Evolutionary conservation across 78 protist genomes (phyloP).

Genomic region (Dictyostelium purpureum): DNA sequence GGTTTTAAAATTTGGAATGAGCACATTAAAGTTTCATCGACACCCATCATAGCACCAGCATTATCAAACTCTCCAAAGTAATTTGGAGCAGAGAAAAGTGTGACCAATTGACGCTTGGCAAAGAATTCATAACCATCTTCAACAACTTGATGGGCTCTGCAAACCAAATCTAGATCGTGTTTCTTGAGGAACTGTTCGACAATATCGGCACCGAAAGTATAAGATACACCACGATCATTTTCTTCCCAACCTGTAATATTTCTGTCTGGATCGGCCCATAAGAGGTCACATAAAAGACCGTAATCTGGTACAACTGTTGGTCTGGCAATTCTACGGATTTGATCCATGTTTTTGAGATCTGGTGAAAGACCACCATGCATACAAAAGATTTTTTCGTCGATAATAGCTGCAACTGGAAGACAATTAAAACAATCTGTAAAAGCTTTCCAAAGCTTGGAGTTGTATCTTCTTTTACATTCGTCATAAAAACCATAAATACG

Average conservation of each 20-base stretch:
- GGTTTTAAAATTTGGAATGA: conserved; percentile 98
- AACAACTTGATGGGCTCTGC: conserved; percentile 99
- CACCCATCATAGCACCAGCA: conserved; percentile 99
- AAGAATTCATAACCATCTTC: conserved; percentile 99
- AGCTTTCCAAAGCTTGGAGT: conserved; percentile 97
- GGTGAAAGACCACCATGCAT: conserved; percentile 99
- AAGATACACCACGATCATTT: conserved; percentile 99
- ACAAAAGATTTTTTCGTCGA: conserved; percentile 99
- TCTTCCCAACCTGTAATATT: conserved; percentile 98
- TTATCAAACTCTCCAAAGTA: conserved; percentile 99
- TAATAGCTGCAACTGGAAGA: conserved; percentile 98
- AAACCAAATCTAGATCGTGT: conserved; percentile 97
- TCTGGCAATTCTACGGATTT: conserved; percentile 93
- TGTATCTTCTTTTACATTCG: conserved; percentile 99
- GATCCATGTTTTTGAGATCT: conserved; percentile 96
- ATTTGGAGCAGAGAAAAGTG: conserved; percentile 99
- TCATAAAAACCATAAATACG: conserved; percentile 99
- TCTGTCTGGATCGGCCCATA: conserved; percentile 99
- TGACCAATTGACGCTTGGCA: conserved; percentile 98
- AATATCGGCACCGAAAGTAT: conserved; percentile 97
- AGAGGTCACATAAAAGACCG: conserved; percentile 99
- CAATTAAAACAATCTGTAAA: conserved; percentile 99
- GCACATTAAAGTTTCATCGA: conserved; percentile 99
- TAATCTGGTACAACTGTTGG: conserved; percentile 99
- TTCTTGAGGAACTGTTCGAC: conserved; percentile 92